Conservation (phyloP, 805 yeast genomes). For the Hanseniaspora mollemarum region DNA sequence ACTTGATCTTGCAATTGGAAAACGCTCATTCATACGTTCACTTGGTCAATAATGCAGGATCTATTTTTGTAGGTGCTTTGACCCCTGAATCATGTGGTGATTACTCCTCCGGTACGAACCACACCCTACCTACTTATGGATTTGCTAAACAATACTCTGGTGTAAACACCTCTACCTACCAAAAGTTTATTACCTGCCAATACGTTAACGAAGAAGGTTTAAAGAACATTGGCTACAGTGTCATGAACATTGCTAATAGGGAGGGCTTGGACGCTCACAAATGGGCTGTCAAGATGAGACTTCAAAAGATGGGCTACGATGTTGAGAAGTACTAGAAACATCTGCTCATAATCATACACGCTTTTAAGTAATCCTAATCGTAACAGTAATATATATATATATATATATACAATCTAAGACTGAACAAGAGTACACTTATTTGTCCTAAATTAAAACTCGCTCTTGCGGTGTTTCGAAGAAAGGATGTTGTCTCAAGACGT, state of each 20-base stretch:
- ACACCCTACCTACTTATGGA: constrained; percentile 96
- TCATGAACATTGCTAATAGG: constrained; percentile 86
- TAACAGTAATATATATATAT: too few species aligned
- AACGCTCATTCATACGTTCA: constrained; percentile 63
- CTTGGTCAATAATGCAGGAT: constrained; percentile 82
- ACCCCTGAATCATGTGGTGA: constrained; percentile 98
- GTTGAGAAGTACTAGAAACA: constrained; percentile 14
- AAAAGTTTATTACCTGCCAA: constrained; percentile 89
- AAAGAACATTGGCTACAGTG: constrained; percentile 84
- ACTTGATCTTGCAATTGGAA: constrained; percentile 79
- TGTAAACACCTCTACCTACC: constrained; percentile 90
- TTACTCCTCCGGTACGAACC: constrained; percentile 96
- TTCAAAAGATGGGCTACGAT: constrained; percentile 63
- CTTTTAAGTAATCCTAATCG: too few species aligned
- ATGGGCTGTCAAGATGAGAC: constrained; percentile 88
- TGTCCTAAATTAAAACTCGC: too few species aligned
- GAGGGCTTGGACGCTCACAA: constrained; percentile 97
- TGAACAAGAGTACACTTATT: too few species aligned
- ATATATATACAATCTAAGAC: too few species aligned
- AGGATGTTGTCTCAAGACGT: too few species aligned
- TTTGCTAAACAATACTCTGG: constrained; percentile 97
- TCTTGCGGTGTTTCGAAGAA: too few species aligned
- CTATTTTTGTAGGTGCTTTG: constrained; percentile 89
- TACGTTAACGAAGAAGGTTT: constrained; percentile 79
- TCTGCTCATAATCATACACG: too few species aligned